Evolutionary conservation across 23 red algal genomes (phyloP), one percentile per base, ranked within the genome.

Genomic region (Gracilariopsis chorda): DNA sequence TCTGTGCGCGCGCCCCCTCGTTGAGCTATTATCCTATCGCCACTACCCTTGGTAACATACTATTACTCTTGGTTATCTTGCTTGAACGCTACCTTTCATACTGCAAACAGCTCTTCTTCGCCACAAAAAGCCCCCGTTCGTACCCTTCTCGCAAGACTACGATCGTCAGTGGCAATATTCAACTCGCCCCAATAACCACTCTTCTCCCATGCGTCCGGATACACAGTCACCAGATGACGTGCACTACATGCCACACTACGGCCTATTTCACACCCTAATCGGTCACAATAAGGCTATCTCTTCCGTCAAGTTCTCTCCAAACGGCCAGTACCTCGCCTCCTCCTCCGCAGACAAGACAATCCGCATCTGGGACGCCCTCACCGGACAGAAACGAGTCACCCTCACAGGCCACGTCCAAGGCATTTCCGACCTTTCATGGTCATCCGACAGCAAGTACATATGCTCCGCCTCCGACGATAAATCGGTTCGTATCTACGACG

Each of bases 341-440:
- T 87, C 78, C 13, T 91, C 86, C 52, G 90, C 95, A 11, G 90
- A 93, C 78, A 89, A 97, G 78, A 82, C 90, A 25, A 81, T 90
- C 42, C 83, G 64, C 65, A 71, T 94, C 27, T 93, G 95, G 90
- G 53, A 97, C 32, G 94, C 80, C 5, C 39, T 63, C 34, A 92
- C 41, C 0, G 96, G 96, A 7, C 47, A 30, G 7, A 3, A 92
- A 4, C 14, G 82, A 20, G 40, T 65, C 52, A 83, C 80, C 0
- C 90, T 98, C 47, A 23, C 25, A 19, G 96, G 96, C 7, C 96
- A 98, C 57, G 56, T 72, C 5, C 96, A 95, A 51, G 96, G 96
- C 83, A 92, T 98, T 19, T 94, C 91, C 24, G 96, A 98, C 78
- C 56, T 95, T 25, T 88, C 91, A 46, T 98, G 96, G 96, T 82